phyloP scores from a whole-genome alignment of 345 rosid species.

The Eucalyptus leucophloia region DNA sequence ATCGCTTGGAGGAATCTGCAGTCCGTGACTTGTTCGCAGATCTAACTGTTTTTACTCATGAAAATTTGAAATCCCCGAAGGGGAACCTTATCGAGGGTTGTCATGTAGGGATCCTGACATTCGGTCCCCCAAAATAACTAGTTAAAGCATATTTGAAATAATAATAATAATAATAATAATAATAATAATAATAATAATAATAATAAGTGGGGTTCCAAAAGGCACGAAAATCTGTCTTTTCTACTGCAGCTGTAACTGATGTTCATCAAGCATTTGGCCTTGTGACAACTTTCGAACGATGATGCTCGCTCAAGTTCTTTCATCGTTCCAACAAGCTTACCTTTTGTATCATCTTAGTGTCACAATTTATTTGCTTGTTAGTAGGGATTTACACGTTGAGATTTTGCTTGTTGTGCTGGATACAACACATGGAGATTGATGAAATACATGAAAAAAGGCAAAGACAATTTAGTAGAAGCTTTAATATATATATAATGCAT shows the following conservation, averaged over 20 bases:
- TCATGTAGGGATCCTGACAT: background rate
- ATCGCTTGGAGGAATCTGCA: background rate
- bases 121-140: background rate
- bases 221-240: background rate
- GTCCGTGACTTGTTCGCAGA: background rate
- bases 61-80: background rate
- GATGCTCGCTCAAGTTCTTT: background rate
- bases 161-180: too few species aligned
- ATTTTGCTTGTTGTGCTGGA: background rate
- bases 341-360: background rate
- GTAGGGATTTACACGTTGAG: background rate
- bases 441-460: background rate
- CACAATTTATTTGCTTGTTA: background rate
- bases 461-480: background rate
- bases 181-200: too few species aligned
- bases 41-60: background rate
- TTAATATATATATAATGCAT: too few species aligned
- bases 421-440: background rate
- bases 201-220: background rate
- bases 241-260: background rate
- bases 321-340: background rate
- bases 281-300: background rate
- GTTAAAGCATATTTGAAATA: background rate
- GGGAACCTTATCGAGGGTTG: background rate
- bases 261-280: background rate